A percentile compares a stretch with the other conserved stretches of the same genome.
These are phyloP conservation scores for Lecanosticta acicola DNA, from an alignment of 2,329 filamentous ascomycete species.

Conservation along the genomic window DNA sequence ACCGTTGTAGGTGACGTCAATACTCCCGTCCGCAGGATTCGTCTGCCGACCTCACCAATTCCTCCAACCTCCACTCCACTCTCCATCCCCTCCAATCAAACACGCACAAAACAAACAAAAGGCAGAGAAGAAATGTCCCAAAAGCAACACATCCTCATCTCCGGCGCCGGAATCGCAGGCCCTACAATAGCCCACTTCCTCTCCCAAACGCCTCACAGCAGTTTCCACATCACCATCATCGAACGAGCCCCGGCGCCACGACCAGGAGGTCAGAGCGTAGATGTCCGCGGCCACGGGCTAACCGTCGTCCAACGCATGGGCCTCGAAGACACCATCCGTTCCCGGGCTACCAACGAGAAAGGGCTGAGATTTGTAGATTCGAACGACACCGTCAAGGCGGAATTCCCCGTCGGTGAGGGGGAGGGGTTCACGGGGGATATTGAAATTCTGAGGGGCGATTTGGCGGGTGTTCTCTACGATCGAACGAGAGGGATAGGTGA, in stretches of 20 bases:
- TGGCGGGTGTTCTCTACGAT: slow-evolving; percentile 42
- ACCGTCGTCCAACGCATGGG: slow-evolving; percentile 26
- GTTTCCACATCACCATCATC: slow-evolving; percentile 33
- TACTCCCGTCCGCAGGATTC: too few relatives aligned
- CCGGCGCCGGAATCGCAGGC: slow-evolving; percentile 34
- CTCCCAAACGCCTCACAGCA: slow-evolving; percentile 27
- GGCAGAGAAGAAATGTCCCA: slow-evolving; percentile 6
- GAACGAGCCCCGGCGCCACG: slow-evolving; percentile 23
- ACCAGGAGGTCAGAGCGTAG: slow-evolving; percentile 27
- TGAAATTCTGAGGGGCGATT: slow-evolving; percentile 52
- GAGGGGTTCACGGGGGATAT: slow-evolving; percentile 43
- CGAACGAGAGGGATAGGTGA: slow-evolving; percentile 16
- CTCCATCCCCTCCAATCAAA: neutral
- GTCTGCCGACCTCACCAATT: too few relatives aligned
- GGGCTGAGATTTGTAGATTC: slow-evolving; percentile 25
- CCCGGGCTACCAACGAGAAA: slow-evolving; percentile 18
- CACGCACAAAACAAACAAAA: neutral
- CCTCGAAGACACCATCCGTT: slow-evolving; percentile 19
- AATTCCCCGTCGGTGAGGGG: slow-evolving; percentile 22
- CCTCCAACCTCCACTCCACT: too few relatives aligned
- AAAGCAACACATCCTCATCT: slow-evolving; percentile 26
- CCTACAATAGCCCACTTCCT: slow-evolving; percentile 34
- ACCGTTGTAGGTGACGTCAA: too few relatives aligned
- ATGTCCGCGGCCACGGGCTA: slow-evolving; percentile 26
- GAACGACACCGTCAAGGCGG: slow-evolving; percentile 17